Base-by-base conservation (phyloP, 2,329 filamentous ascomycete species). In the Aureobasidium namibiae region DNA sequence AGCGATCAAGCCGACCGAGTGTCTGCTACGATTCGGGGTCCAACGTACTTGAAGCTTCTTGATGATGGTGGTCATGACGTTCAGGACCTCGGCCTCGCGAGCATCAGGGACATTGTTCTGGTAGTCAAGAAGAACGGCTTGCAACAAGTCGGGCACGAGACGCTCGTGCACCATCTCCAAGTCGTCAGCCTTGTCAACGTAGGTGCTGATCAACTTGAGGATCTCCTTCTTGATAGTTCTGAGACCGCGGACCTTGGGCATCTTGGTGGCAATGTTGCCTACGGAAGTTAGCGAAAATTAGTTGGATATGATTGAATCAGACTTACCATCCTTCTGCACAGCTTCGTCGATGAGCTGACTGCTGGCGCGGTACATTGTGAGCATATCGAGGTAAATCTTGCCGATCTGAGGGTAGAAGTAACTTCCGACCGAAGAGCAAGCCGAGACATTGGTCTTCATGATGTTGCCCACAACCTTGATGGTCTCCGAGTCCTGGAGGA, bases 391-490 rank as follows among this genome's bases (percentile, higher is more conserved):
- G 74, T 97, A 99, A 66, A 99, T 97, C 60, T 91, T 88, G 41
- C 92, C 94, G 67, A 99, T 96, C 72, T 99, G 94, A 13, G 94
- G 92, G 70, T 96, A 96, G 74, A 99, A 99, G 76, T 97, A 99
- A 56, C 90, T 86, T 34, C 95, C 94, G 61, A 99, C 94, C 0
- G 94, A 97, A 36, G 89, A 90, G 74, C 94, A 99, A 36, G 94
- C 94, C n/a, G 95, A 92, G 4, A 99, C 94, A 68, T 99, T 99
- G 0, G 94, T 99, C 82, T 99, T 99, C 94, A 99, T 99, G 71
- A 99, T 96, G 75, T 99, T 99, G 65, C 94, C 94, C 63, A 99
- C 92, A 65, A 99, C 87, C 79, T 99, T 99, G 78, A 99, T 97
- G 0, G 92, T 95, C 66, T 99, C 92, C 11, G 86, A 80, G 69